A percentile compares a stretch with the other conserved stretches of the same genome.
phyloP scores from a whole-genome alignment of 176 grass and related monocot species.

The Ensete glaucum region DNA sequence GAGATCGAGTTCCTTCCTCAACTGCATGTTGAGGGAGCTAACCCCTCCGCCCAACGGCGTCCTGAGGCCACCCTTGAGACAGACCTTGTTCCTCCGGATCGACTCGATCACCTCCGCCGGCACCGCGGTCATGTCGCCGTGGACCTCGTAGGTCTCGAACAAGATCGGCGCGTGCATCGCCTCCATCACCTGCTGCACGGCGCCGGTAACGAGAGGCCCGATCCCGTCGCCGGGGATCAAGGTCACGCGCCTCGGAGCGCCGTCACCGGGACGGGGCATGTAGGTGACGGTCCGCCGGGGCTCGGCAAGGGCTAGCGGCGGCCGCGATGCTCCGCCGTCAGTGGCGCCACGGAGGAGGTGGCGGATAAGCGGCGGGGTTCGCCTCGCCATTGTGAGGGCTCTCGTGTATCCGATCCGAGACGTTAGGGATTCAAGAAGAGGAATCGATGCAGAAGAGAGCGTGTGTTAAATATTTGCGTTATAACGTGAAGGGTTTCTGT shows the following conservation, averaged over 20 bases:
- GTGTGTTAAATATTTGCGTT: too few species aligned
- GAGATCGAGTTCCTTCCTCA: constrained; percentile 95
- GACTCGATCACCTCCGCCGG: constrained; percentile 69
- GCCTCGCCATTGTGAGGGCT: constrained; percentile 48
- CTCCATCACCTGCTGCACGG: constrained; percentile 85
- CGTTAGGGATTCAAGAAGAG: constrained; percentile 38
- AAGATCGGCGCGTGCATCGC: constrained; percentile 87
- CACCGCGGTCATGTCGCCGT: constrained; percentile 65
- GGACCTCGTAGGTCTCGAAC: constrained; percentile 81
- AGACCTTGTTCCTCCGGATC: constrained; percentile 86
- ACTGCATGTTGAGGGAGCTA: constrained; percentile 79
- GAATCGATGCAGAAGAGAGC: too few species aligned
- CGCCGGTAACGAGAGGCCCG: constrained; percentile 80
- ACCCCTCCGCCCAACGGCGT: constrained; percentile 84
- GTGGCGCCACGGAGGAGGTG: constrained; percentile 23
- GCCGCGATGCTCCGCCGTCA: not conserved
- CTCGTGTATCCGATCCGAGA: not conserved
- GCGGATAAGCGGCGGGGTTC: constrained; percentile 53
- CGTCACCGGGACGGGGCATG: constrained; percentile 92
- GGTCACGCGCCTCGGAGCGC: constrained; percentile 63
- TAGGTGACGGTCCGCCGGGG: constrained; percentile 69
- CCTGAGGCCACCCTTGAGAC: constrained; percentile 77
- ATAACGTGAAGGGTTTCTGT: too few species aligned
- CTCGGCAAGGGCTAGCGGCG: constrained; percentile 3
- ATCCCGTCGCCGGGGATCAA: constrained; percentile 87